Evolutionary conservation across 768 basidiomycete genomes (phyloP).

Genomic region (Floccularia luteovirens): DNA sequence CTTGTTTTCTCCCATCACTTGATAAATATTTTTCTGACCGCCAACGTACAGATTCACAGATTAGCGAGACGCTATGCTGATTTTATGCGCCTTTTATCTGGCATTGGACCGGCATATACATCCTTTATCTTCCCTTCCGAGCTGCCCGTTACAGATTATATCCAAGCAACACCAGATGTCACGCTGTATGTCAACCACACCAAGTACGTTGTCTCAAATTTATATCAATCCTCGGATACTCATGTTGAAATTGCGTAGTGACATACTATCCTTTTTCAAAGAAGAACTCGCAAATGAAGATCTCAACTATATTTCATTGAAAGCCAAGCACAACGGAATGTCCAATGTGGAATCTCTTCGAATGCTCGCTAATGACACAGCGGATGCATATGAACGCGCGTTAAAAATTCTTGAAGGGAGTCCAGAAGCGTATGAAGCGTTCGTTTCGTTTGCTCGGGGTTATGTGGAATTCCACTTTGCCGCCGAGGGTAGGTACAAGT

Average conservation of each 20-base stretch:
- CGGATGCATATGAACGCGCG: background rate
- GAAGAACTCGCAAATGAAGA: constrained; percentile 1
- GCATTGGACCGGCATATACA: constrained; percentile 18
- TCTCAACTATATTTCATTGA: background rate
- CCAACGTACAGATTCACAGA: background rate
- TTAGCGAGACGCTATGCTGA: background rate
- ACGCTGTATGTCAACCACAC: background rate
- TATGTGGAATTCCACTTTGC: background rate
- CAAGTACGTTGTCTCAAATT: background rate
- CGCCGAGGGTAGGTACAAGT: background rate
- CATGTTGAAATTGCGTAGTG: background rate
- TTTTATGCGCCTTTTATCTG: constrained; percentile 16
- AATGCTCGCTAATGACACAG: background rate
- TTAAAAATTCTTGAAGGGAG: background rate
- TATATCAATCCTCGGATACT: background rate
- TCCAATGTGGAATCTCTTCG: background rate
- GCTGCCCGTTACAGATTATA: constrained; percentile 7
- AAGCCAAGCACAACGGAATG: background rate
- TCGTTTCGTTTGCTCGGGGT: background rate
- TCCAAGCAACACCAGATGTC: background rate
- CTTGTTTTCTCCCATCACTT: background rate
- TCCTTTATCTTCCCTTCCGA: constrained; percentile 22
- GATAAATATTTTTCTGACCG: background rate
- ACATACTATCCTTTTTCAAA: constrained; percentile 2
- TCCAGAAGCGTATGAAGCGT: background rate